Base-by-base conservation (phyloP, 805 yeast species). In the Tetrapisispora pingtungensis region DNA sequence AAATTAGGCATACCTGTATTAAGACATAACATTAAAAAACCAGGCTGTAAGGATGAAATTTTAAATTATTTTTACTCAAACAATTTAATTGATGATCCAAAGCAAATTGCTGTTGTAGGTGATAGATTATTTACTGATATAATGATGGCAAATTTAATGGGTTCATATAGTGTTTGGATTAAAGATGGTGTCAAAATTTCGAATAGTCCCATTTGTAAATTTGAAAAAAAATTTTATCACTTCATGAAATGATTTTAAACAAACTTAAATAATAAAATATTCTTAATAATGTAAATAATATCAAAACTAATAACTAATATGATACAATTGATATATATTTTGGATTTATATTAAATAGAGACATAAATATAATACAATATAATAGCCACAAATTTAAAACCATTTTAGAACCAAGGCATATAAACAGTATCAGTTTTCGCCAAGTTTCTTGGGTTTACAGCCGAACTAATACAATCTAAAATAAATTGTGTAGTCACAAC, bases 71-170 rank as follows among this genome's bases (percentile, higher is more conserved):
- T 87, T 53, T 56, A 63, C 8, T 45, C 65, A 4, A 69, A 74
- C n/a, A 75, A 70, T 38, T 54, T 77, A 49, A 64, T 71, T 2
- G 46, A 60, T 38, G 51, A 49, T 4, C 77, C 89, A 0, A 58
- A 70, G 14, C 83, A 88, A 50, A 79, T 93, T 14, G 90, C 86
- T 0, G 80, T 93, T 6, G 76, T 93, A 10, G 98, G 98, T 0
- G 98, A 93, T 55, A 67, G 98, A 33, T 70, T 93, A 22, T 79
- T 88, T 64, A 93, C 98, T 0, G 98, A 93, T 61, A 75, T 93
- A 44, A 65, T 89, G 42, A 84, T 93, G 95, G 96, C 97, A 17
- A 90, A 93, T 55, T 70, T 80, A 71, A 87, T 90, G 95, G 95
- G 95, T 0, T 70, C 93, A 0, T 76, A 78, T 63, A 84, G 90